These are phyloP conservation scores for Trichoderma gracile DNA, from an alignment of 2,329 filamentous ascomycete species.

Conservation along the genomic window DNA sequence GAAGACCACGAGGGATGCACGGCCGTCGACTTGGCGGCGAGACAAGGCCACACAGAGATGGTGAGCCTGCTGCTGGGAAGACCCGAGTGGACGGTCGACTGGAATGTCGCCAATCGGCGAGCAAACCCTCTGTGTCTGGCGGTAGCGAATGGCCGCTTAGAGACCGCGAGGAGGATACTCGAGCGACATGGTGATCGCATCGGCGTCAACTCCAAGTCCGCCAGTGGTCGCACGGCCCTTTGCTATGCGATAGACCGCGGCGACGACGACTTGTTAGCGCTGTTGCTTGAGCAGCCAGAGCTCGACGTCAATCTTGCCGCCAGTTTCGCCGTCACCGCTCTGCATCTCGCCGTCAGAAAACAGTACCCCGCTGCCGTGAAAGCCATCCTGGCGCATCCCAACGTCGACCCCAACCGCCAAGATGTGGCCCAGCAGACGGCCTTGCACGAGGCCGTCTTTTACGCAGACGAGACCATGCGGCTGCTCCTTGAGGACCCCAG, in stretches of 20 bases:
- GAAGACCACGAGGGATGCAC: not conserved
- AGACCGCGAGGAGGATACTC: not conserved
- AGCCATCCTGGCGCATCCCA: not conserved
- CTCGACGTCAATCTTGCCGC: not conserved
- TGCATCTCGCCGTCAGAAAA: constrained; percentile 9
- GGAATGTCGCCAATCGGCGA: not conserved
- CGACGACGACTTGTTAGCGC: not conserved
- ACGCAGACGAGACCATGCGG: not conserved
- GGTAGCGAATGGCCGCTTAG: not conserved
- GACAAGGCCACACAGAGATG: not conserved
- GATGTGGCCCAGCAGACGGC: constrained; percentile 10
- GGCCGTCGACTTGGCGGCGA: not conserved
- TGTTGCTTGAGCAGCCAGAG: not conserved
- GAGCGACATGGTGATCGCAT: not conserved
- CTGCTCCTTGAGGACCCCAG: not conserved
- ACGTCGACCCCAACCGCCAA: not conserved
- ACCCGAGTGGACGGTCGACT: constrained; percentile 1
- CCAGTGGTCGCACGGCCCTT: not conserved
- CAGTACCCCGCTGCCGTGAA: not conserved
- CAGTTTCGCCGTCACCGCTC: not conserved
- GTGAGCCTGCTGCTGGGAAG: constrained; percentile 8
- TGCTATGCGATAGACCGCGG: not conserved
- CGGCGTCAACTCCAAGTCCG: not conserved
- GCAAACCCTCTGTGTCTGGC: constrained; percentile 8
- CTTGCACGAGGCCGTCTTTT: not conserved